phyloP scores from a whole-genome alignment of 495 filamentous ascomycete species.

The Friedmanniomyces simplex region DNA sequence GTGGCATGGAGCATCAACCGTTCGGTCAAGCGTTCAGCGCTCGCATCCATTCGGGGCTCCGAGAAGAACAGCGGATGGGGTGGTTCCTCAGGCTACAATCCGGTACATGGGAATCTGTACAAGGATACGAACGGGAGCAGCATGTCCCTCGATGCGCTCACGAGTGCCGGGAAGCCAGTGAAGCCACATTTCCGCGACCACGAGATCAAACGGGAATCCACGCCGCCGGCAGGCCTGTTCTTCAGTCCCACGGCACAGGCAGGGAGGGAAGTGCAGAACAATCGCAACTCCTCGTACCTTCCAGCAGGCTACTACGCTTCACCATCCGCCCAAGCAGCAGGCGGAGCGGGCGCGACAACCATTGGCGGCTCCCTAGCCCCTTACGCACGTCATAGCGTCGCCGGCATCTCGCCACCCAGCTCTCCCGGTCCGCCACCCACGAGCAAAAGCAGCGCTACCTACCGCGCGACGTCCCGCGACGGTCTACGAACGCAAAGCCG shows the following conservation, averaged over 20 bases:
- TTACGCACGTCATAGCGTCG: conserved; percentile 40
- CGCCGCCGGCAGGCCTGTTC: conserved; percentile 58
- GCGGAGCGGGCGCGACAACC: conserved; percentile 38
- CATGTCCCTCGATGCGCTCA: conserved; percentile 37
- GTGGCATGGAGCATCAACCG: conserved; percentile 90
- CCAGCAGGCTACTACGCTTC: conserved; percentile 90
- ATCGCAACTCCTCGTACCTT: conserved; percentile 58
- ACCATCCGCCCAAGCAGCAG: conserved; percentile 42
- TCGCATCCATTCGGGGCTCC: conserved; percentile 24
- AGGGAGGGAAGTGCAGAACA: conserved; percentile 24
- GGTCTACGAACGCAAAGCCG: too few species aligned
- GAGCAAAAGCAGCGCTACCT: conserved; percentile 21
- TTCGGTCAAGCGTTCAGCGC: conserved; percentile 69
- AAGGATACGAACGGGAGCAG: conserved; percentile 15
- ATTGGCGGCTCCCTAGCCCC: conserved; percentile 43
- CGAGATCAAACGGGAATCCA: conserved; percentile 25
- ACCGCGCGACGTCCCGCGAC: conserved; percentile 5
- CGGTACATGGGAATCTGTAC: conserved; percentile 28
- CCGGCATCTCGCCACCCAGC: conserved; percentile 26
- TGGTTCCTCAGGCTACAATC: conserved; percentile 11
- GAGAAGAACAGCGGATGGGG: conserved; percentile 9
- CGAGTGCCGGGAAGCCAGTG: conserved; percentile 29
- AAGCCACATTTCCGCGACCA: conserved; percentile 32
- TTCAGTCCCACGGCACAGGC: conserved; percentile 81
- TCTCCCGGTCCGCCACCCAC: conserved; percentile 56